Conservation (phyloP, 768 basidiomycete species). For the Tricholoma sp. region DNA sequence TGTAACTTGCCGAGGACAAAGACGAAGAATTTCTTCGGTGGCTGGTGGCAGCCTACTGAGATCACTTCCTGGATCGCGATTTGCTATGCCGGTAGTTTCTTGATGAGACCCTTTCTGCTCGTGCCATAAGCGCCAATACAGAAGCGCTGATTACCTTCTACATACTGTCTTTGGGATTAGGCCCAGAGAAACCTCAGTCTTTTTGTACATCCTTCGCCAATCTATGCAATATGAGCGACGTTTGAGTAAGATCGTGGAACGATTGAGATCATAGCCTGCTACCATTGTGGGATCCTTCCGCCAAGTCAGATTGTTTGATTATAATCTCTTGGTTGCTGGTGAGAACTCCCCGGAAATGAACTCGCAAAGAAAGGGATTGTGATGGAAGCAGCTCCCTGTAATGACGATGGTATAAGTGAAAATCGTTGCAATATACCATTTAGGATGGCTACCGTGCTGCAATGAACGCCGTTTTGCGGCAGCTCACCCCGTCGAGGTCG, state of each 20-base stretch:
- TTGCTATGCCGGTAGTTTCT: background rate
- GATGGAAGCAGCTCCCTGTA: too few species aligned
- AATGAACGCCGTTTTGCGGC: background rate
- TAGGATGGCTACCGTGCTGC: background rate
- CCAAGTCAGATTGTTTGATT: too few species aligned
- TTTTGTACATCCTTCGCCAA: background rate
- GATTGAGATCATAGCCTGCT: too few species aligned
- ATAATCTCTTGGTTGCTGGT: too few species aligned
- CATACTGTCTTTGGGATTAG: background rate
- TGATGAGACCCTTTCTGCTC: background rate
- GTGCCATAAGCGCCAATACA: background rate
- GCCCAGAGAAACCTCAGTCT: too few species aligned
- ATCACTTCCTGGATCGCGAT: background rate
- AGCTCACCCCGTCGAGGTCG: background rate
- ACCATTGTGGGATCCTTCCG: background rate
- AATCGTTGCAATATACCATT: background rate
- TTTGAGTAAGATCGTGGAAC: background rate
- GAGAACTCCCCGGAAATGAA: too few species aligned
- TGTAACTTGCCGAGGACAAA: constrained; percentile 10
- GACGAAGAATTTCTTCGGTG: constrained; percentile 11
- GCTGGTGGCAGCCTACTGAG: constrained; percentile 5
- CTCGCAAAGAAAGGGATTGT: too few species aligned
- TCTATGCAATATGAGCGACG: background rate
- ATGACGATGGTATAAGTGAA: background rate
- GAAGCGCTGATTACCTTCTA: background rate